These are phyloP conservation scores for Camelina hispida DNA, from an alignment of 345 rosid species.

Conservation along the genomic window DNA sequence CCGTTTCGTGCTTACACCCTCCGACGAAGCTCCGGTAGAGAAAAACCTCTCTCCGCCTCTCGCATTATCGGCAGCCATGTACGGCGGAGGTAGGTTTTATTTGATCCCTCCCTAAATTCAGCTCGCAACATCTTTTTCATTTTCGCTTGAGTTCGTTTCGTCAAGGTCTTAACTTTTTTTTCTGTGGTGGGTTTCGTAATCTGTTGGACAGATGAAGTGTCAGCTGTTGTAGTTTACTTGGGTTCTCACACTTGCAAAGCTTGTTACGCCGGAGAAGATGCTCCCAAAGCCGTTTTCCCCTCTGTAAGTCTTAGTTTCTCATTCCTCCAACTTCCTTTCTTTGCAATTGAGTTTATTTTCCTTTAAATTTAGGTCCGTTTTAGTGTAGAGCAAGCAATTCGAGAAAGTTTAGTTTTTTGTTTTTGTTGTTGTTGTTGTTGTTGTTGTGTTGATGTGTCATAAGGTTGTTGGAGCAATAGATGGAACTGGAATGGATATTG, in stretches of 20 bases:
- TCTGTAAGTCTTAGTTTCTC: slow-evolving; percentile 58
- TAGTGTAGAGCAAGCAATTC: too few relatives aligned
- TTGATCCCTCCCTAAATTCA: neutral
- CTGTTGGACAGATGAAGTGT: slow-evolving; percentile 79
- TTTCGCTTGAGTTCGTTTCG: neutral
- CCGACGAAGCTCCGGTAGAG: slow-evolving; percentile 21
- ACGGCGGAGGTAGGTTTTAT: slow-evolving; percentile 85
- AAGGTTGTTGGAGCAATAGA: slow-evolving; percentile 94
- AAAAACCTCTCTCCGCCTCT: slow-evolving; percentile 18
- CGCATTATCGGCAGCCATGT: slow-evolving; percentile 56
- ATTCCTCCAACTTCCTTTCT: neutral
- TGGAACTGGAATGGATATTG: slow-evolving; percentile 87
- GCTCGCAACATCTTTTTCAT: neutral
- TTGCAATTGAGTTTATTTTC: neutral
- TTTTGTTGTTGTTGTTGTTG: too few relatives aligned
- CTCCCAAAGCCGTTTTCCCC: slow-evolving; percentile 98
- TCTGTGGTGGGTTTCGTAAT: slow-evolving; percentile 28
- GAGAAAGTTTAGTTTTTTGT: slow-evolving; percentile 10
- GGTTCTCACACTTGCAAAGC: slow-evolving; percentile 99
- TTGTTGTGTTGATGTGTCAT: slow-evolving; percentile 24
- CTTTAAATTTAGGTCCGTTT: neutral
- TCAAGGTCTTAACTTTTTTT: slow-evolving; percentile 7
- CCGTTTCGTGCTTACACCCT: slow-evolving; percentile 15
- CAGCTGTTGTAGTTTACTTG: slow-evolving; percentile 93
- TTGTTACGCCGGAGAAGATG: slow-evolving; percentile 99